These are phyloP conservation scores for Botryotinia globosa DNA, from an alignment of 2,329 filamentous ascomycete genomes.

Conservation along the genomic window DNA sequence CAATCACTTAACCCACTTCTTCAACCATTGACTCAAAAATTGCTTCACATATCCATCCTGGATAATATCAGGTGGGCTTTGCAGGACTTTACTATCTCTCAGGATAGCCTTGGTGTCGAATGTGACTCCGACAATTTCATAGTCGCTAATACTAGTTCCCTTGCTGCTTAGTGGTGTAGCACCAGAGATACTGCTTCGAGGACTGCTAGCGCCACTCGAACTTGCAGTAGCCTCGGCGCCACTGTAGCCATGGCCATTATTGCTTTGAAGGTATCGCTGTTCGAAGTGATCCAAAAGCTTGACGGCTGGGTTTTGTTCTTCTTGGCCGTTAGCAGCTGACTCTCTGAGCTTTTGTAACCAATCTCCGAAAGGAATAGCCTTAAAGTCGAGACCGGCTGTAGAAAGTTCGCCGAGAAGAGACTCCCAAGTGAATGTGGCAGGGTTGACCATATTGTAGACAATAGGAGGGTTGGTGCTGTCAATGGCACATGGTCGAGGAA, in stretches of 20 bases:
- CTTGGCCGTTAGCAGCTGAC: slow-evolving; percentile 45
- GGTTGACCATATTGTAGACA: slow-evolving; percentile 54
- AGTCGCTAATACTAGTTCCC: slow-evolving; percentile 2
- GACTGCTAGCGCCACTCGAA: slow-evolving; percentile 10
- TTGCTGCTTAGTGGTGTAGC: slow-evolving; percentile 9
- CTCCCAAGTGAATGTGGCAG: slow-evolving; percentile 45
- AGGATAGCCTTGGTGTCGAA: slow-evolving; percentile 20
- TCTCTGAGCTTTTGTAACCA: slow-evolving; percentile 47
- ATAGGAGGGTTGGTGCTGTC: slow-evolving; percentile 25
- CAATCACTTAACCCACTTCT: slow-evolving; percentile 14
- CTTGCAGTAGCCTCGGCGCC: not conserved
- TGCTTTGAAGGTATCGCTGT: slow-evolving; percentile 19
- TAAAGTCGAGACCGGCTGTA: slow-evolving; percentile 45
- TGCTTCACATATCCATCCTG: slow-evolving; percentile 21
- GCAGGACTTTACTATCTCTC: slow-evolving; percentile 16
- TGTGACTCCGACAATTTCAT: slow-evolving; percentile 14
- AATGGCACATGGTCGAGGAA: slow-evolving; percentile 20
- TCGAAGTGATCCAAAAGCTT: slow-evolving; percentile 21
- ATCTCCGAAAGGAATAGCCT: slow-evolving; percentile 43
- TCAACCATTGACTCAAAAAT: slow-evolving; percentile 17
- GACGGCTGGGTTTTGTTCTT: slow-evolving; percentile 33
- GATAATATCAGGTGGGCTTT: slow-evolving; percentile 19
- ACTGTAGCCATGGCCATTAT: slow-evolving; percentile 12
- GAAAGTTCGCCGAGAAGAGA: slow-evolving; percentile 51
- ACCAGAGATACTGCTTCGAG: not conserved